Evolutionary conservation across 192 early-diverging fungal species (phyloP), one percentile per base, ranked within the genome.

Genomic region (Diversispora epigaea): DNA sequence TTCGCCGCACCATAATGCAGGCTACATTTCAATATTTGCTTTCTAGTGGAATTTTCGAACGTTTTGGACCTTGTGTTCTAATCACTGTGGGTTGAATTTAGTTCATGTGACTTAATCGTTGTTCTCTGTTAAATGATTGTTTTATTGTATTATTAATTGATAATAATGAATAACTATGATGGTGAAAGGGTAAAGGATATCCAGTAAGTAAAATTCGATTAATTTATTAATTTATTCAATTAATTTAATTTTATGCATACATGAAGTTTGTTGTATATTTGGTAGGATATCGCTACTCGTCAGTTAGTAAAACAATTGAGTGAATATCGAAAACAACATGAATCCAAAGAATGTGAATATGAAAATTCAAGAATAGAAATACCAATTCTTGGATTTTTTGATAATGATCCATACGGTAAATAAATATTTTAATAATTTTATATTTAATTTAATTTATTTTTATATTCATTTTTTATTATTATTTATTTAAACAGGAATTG

Each of bases 371-470:
- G 4, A 11, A 6, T 19, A 63, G 47, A 3, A 14, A 67, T 76
- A 6, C 74, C 74, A 12, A 56, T 76, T 9, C 40, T 76, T 14
- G 74, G 52, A 0, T 43, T 76, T n/a, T 47, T 76, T n/a, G 74
- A 76, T 56, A 76, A 76, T 56, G 74, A 76, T 56, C 74, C 74
- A 19, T 65, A 76, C 32, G 74, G 74, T 76, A 54, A 62, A 75
- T 10, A 32, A 47, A 45, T 32, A 39, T 63, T 14, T 19, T 19
- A n/a, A n/a, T 67, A 7, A 67, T n/a, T 15, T 45, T 22, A 6
- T 0, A 47, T 15, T 49, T 47, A 47, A 22, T 47, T 19, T 7
- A n/a, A 5, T 49, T 21, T 25, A n/a, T 47, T n/a, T 47, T 67
- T 6, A 22, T 67, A 47, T 47, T 67, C 4, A 5, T 40, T 54